Evolutionary conservation across 164 flowering plant species (phyloP), one percentile per base, ranked within the genome.

Genomic region (Saururus chinensis): DNA sequence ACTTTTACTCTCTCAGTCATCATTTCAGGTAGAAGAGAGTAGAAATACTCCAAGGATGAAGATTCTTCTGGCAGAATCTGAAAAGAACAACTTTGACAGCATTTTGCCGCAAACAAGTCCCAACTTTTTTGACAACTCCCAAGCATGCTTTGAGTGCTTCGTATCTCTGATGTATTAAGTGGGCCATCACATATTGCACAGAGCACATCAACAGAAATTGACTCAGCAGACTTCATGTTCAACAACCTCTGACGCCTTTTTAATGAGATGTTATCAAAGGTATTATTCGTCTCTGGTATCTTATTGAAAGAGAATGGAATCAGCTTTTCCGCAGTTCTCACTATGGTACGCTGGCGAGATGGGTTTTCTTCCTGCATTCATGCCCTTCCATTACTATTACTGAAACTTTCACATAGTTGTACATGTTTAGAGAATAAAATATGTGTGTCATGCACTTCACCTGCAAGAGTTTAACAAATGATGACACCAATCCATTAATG

Each of bases 271-370:
- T 71, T 71, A 64, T 64, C 73, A 51, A 67, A 70, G 24, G 67
- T 42, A 66, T 77, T 80, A 54, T 74, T 69, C 4, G 55, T 67
- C 62, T 85, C 89, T 42, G 85, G 81, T 60, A 86, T 75, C 71
- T 66, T 81, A 66, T 90, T 95, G 75, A 95, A 91, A 64, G 71
- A 75, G 68, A 95, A 90, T 40, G 97, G 95, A 57, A 74, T 85
- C 54, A 90, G 89, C 83, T 95, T 95, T 65, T 87, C 96, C 62
- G 96, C 97, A 37, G 97, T 95, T 68, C 96, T 79, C 53, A 95
- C 78, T 71, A 91, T 90, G 45, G 97, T 90, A 69, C 84, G 79
- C 61, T 87, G 95, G 10, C 99, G 86, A 56, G 96, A 83, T 75
- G 88, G 89, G 74, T 95, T 88, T 71, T 95, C 99, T 77, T 87